Conservation (phyloP, 2,329 filamentous ascomycete genomes). For the Colletotrichum musae region DNA sequence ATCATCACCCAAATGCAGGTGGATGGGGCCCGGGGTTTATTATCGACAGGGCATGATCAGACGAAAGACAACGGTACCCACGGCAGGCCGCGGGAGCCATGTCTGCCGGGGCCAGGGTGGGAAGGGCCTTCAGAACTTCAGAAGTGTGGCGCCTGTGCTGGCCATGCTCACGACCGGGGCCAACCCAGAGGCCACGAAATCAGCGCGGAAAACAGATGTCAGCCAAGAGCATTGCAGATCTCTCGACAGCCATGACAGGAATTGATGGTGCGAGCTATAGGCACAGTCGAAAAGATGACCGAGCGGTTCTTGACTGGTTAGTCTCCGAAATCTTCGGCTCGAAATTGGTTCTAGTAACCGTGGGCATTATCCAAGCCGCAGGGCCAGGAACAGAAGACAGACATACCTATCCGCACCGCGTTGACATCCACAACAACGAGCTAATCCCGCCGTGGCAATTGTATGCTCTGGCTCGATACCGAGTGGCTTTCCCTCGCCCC, state of each 20-base stretch:
- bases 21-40: slow-evolving; percentile 3
- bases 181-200: slow-evolving; percentile 22
- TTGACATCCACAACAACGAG: neutral
- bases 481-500: slow-evolving; percentile 23
- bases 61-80: slow-evolving; percentile 23
- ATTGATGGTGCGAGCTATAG: neutral
- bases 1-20: slow-evolving; percentile 12
- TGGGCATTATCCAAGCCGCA: neutral
- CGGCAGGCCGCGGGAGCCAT: slow-evolving; percentile 11
- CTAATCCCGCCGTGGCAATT: slow-evolving; percentile 13
- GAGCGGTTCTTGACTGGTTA: neutral
- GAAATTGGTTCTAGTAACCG: neutral
- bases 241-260: neutral
- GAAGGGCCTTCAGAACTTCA: slow-evolving; percentile 17
- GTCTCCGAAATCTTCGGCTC: neutral
- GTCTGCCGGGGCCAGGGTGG: slow-evolving; percentile 28
- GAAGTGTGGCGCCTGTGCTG: slow-evolving; percentile 20
- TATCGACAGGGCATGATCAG: slow-evolving; percentile 30
- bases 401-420: slow-evolving; percentile 1
- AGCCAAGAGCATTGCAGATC: slow-evolving; percentile 26
- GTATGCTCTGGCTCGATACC: slow-evolving; percentile 16
- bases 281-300: neutral
- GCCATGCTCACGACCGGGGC: slow-evolving; percentile 19
- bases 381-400: neutral
- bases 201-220: slow-evolving; percentile 29